Evolutionary conservation across 1,284 basidiomycete genomes (phyloP).

Genomic region (Tylopilus sp.): DNA sequence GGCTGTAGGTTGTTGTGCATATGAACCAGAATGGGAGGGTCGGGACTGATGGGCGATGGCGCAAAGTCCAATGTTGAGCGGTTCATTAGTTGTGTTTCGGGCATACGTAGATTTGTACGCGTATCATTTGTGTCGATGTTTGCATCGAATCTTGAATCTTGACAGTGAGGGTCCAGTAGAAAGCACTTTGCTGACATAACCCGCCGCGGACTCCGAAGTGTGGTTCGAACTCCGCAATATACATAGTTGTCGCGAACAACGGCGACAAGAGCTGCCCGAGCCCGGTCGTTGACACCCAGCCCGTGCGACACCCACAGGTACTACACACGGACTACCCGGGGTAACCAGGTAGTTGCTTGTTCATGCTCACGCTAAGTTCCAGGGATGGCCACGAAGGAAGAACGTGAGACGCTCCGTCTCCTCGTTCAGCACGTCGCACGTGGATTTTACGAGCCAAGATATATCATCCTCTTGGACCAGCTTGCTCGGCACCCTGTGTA

Average conservation of each 20-base stretch:
- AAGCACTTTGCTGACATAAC: background rate
- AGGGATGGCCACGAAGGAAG: conserved; percentile 39
- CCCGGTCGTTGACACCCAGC: background rate
- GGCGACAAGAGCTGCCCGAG: background rate
- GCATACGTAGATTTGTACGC: conserved; percentile 13
- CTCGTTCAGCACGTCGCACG: conserved; percentile 89
- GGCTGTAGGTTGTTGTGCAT: conserved; percentile 45
- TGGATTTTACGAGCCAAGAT: conserved; percentile 92
- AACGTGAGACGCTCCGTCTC: conserved; percentile 63
- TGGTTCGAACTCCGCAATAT: background rate
- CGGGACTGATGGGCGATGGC: conserved; percentile 1
- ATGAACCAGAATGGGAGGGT: conserved; percentile 36
- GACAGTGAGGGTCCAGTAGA: no score
- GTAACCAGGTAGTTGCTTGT: background rate
- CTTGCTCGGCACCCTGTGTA: conserved; percentile 89
- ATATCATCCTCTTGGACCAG: conserved; percentile 90
- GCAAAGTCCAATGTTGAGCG: background rate
- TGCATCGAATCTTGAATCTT: no score
- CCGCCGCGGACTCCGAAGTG: background rate
- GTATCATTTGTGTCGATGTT: background rate
- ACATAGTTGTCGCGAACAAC: background rate
- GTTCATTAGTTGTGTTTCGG: background rate
- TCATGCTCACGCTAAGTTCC: background rate
- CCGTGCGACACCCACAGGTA: conserved; percentile 3
- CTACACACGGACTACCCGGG: background rate